Percentiles rank a stretch among this genome's conserved stretches.
These are phyloP conservation scores for Tephrocybe sp. DNA, from an alignment of 768 basidiomycete genomes.

Conservation along the genomic window DNA sequence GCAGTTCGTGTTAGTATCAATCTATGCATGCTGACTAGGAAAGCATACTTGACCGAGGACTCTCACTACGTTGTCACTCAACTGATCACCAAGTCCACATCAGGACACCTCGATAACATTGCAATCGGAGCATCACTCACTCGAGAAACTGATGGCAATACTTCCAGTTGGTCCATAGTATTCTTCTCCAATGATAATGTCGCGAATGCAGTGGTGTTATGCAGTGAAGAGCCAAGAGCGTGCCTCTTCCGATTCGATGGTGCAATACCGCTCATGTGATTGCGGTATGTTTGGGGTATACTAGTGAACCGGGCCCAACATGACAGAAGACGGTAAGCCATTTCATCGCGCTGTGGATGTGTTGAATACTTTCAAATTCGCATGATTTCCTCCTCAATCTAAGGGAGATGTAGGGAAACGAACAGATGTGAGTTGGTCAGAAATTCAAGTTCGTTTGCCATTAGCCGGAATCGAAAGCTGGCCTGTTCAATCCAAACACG, in stretches of 20 bases:
- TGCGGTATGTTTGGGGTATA: slow-evolving; percentile 3
- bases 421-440: no score
- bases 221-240: not conserved
- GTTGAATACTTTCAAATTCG: no score
- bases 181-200: not conserved
- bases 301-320: slow-evolving; percentile 1
- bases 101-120: not conserved
- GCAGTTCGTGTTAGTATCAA: not conserved
- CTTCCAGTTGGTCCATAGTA: slow-evolving; percentile 50
- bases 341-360: not conserved
- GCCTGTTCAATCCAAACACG: slow-evolving; percentile 22
- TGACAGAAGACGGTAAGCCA: not conserved
- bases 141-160: slow-evolving; percentile 50
- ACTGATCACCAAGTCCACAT: slow-evolving; percentile 36
- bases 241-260: not conserved
- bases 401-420: no score
- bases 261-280: slow-evolving; percentile 16
- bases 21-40: not conserved
- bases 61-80: slow-evolving; percentile 65
- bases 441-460: not conserved
- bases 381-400: no score
- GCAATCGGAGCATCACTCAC: slow-evolving; percentile 31
- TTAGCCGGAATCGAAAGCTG: not conserved
- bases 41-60: slow-evolving; percentile 70
- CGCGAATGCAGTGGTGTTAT: not conserved